phyloP scores from a whole-genome alignment of 1,284 basidiomycete genomes.

The Cryptococcus depauperatus region DNA sequence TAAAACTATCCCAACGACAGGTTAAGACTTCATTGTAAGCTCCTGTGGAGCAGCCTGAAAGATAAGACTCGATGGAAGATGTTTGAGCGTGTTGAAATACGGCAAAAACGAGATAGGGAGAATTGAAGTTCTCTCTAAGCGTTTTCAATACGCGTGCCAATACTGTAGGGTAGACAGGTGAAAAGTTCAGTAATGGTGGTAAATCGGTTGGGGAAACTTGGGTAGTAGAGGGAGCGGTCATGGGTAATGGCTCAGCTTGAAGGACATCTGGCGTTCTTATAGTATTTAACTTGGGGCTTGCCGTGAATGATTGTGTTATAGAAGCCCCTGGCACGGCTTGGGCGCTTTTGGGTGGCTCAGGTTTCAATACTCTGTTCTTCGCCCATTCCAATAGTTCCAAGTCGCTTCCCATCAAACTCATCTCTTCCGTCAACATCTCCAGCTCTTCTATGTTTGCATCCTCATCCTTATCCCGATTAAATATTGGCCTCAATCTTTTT shows the following conservation, averaged over 20 bases:
- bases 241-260: no score
- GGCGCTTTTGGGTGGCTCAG: no score
- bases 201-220: conserved; percentile 5
- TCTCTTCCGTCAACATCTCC: conserved; percentile 67
- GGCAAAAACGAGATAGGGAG: conserved; percentile 73
- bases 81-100: conserved; percentile 69
- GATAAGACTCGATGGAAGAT: conserved; percentile 65
- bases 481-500: conserved; percentile 1
- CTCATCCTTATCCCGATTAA: conserved; percentile 16
- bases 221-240: no score
- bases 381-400: conserved; percentile 70
- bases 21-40: conserved; percentile 77
- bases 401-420: conserved; percentile 62
- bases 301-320: no score
- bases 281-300: no score
- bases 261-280: no score
- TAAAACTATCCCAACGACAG: conserved; percentile 71
- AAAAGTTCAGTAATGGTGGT: conserved; percentile 25
- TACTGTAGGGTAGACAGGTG: conserved; percentile 58
- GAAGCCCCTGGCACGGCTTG: no score
- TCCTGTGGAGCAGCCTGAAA: conserved; percentile 73
- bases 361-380: conserved; percentile 60
- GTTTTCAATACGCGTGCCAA: conserved; percentile 64
- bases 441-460: conserved; percentile 39
- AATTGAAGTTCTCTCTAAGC: conserved; percentile 64